phyloP scores from a whole-genome alignment of 169 alveolate species.

The Cryptosporidium canis region DNA sequence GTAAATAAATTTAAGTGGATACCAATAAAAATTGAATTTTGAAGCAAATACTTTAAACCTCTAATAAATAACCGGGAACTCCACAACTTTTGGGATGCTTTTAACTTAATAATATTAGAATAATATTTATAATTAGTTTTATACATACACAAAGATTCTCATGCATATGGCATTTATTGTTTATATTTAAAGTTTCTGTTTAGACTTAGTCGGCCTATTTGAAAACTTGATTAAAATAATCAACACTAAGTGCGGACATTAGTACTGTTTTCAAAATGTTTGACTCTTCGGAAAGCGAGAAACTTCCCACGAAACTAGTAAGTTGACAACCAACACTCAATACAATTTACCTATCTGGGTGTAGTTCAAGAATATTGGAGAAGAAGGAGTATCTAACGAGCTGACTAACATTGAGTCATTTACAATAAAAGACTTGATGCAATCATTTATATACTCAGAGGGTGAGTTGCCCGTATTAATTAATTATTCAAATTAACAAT shows the following conservation, averaged over 20 bases:
- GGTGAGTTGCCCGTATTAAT: neutral
- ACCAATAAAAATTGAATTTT: neutral
- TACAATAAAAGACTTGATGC: conserved; percentile 42
- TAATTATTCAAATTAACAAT: neutral
- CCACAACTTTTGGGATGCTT: too few relatives aligned
- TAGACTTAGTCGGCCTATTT: too few relatives aligned
- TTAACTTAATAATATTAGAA: too few relatives aligned
- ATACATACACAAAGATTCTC: too few relatives aligned
- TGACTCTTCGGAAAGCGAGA: neutral
- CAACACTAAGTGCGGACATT: neutral
- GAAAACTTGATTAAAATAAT: too few relatives aligned
- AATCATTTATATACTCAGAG: conserved; percentile 26
- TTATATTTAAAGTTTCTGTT: too few relatives aligned
- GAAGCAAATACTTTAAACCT: neutral
- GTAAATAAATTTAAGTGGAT: neutral
- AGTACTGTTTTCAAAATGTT: neutral
- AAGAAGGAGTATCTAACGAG: neutral
- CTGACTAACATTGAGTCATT: conserved; percentile 13
- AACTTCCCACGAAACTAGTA: neutral
- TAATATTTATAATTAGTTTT: too few relatives aligned
- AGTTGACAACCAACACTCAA: neutral
- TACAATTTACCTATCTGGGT: neutral
- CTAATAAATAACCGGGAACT: neutral
- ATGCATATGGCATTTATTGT: too few relatives aligned
- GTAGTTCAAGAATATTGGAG: conserved; percentile 29